Percentiles rank a stretch among this genome's conserved stretches.
phyloP scores from a whole-genome alignment of 768 basidiomycete genomes.

The Rhizopogon vesiculosus region DNA sequence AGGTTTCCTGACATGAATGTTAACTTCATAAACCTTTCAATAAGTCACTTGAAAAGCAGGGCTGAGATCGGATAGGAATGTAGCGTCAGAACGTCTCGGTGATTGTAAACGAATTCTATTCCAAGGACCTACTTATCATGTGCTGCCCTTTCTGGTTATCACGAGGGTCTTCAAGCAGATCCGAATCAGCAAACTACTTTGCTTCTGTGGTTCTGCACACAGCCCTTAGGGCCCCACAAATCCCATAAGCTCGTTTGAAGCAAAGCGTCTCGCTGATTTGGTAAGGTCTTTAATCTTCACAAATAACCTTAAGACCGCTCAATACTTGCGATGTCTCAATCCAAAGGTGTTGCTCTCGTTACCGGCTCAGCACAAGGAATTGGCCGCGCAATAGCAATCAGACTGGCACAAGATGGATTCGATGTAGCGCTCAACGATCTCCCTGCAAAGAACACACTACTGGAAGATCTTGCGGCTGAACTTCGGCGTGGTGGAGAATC shows the following conservation, averaged over 20 bases:
- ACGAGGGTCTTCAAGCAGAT: too few species aligned
- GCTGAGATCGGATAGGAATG: too few species aligned
- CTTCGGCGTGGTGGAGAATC: slow-evolving; percentile 23
- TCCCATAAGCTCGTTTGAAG: slow-evolving; percentile 25
- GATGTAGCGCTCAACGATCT: slow-evolving; percentile 28
- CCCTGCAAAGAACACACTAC: slow-evolving; percentile 17
- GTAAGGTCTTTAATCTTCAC: background rate
- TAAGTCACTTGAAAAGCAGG: too few species aligned
- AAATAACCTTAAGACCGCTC: background rate
- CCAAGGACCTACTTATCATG: too few species aligned
- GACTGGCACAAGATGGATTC: slow-evolving; percentile 29
- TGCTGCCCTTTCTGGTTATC: too few species aligned
- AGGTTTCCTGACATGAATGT: too few species aligned
- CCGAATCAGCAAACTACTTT: too few species aligned
- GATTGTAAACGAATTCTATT: too few species aligned
- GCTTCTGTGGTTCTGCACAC: slow-evolving; percentile 7
- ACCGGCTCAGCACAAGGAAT: slow-evolving; percentile 29
- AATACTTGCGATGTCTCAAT: slow-evolving; percentile 11
- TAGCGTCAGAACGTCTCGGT: too few species aligned
- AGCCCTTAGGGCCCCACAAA: slow-evolving; percentile 28
- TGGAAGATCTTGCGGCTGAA: slow-evolving; percentile 24
- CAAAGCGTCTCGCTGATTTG: too few species aligned
- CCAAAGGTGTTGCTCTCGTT: slow-evolving; percentile 28
- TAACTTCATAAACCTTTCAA: too few species aligned
- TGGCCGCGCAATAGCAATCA: slow-evolving; percentile 27